phyloP scores from a whole-genome alignment of 768 basidiomycete genomes.

The Collybia mongolica region DNA sequence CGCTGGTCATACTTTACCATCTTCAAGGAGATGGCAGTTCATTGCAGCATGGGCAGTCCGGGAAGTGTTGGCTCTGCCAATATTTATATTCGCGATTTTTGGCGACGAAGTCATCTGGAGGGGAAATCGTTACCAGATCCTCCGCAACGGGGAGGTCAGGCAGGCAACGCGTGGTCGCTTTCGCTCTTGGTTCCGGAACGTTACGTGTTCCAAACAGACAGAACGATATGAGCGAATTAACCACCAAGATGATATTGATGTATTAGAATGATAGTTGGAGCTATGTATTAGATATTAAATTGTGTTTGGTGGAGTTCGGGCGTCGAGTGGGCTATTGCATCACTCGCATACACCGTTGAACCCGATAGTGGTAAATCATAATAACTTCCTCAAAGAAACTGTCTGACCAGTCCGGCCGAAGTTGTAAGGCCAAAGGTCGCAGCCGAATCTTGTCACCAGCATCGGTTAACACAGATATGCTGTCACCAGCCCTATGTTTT shows the following conservation, averaged over 20 bases:
- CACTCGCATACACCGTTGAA: constrained; percentile 3
- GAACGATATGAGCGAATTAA: constrained; percentile 33
- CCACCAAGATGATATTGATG: neutral
- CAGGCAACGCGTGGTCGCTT: constrained; percentile 21
- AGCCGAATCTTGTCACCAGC: constrained; percentile 47
- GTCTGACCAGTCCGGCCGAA: constrained; percentile 59
- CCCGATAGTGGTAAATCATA: constrained; percentile 49
- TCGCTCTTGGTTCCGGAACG: constrained; percentile 23
- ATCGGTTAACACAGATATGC: constrained; percentile 33
- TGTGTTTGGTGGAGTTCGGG: too few relatives aligned
- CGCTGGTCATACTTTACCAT: constrained; percentile 59
- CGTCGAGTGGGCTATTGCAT: too few relatives aligned
- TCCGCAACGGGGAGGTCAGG: constrained; percentile 70
- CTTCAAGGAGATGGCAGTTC: constrained; percentile 54
- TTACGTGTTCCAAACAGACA: constrained; percentile 16
- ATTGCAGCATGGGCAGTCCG: constrained; percentile 75
- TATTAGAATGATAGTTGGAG: too few relatives aligned
- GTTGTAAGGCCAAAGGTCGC: constrained; percentile 44
- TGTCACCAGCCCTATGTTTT: constrained; percentile 39
- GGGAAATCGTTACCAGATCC: constrained; percentile 73
- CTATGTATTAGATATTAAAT: neutral
- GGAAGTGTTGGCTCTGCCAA: constrained; percentile 84
- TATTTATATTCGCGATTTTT: constrained; percentile 80
- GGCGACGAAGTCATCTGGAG: constrained; percentile 88
- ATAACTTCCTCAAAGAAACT: constrained; percentile 60